phyloP scores from a whole-genome alignment of 352 stramenopile species.

The Saprolegnia parasitica region DNA sequence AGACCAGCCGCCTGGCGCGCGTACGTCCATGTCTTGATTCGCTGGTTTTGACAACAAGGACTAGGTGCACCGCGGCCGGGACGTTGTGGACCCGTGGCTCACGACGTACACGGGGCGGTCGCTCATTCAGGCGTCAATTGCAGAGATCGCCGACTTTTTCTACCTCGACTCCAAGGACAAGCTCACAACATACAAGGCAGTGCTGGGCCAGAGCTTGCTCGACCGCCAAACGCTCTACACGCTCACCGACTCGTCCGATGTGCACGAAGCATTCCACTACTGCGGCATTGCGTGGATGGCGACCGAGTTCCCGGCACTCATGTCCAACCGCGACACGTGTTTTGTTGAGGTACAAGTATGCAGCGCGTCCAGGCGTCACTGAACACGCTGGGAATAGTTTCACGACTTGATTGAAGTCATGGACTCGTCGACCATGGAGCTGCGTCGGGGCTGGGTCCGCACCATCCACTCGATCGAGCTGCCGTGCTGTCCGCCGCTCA shows the following conservation, averaged over 20 bases:
- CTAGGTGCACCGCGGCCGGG: neutral
- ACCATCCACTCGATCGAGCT: slow-evolving; percentile 74
- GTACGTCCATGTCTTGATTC: slow-evolving; percentile 50
- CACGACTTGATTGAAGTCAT: slow-evolving; percentile 68
- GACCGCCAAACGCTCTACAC: slow-evolving; percentile 74
- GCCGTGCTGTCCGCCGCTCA: slow-evolving; percentile 53
- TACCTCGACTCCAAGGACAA: slow-evolving; percentile 71
- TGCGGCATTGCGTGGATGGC: slow-evolving; percentile 76
- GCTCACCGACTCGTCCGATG: slow-evolving; percentile 43
- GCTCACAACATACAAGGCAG: neutral
- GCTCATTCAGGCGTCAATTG: slow-evolving; percentile 68
- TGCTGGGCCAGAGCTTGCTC: slow-evolving; percentile 40
- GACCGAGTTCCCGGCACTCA: slow-evolving; percentile 61
- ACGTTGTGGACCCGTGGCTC: slow-evolving; percentile 9
- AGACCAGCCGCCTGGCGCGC: slow-evolving; percentile 34
- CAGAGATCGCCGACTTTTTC: slow-evolving; percentile 80
- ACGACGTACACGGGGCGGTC: slow-evolving; percentile 47
- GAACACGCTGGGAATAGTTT: too few species aligned
- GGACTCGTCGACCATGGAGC: slow-evolving; percentile 54
- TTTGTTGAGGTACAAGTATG: slow-evolving; percentile 46
- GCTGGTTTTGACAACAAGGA: neutral
- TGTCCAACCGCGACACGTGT: slow-evolving; percentile 75
- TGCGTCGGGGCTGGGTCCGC: slow-evolving; percentile 57
- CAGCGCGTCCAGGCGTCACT: too few species aligned
- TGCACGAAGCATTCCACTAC: slow-evolving; percentile 69